Evolutionary conservation across 2,329 filamentous ascomycete genomes (phyloP).

Genomic region (Gaeumannomyces tritici): DNA sequence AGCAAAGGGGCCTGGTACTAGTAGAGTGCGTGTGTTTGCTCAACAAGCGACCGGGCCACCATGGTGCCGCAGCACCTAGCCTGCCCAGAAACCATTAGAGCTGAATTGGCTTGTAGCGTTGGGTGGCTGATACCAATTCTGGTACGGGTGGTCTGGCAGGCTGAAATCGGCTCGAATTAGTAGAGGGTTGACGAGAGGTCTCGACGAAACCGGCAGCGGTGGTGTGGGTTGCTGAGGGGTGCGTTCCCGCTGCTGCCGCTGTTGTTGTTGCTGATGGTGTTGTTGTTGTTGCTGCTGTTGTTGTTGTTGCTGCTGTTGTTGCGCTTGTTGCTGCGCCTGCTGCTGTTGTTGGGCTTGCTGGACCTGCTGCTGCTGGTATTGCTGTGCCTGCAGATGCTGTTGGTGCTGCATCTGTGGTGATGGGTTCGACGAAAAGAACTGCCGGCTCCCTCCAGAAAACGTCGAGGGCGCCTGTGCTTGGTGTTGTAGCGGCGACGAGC

Average conservation of each 20-base stretch:
- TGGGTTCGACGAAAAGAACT: not conserved
- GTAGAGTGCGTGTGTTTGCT: not conserved
- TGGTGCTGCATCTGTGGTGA: not conserved
- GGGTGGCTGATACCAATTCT: constrained; percentile 69
- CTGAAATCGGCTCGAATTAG: constrained; percentile 63
- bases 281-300: constrained; percentile 1
- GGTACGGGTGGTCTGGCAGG: constrained; percentile 71
- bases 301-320: constrained; percentile 7
- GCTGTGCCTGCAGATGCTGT: constrained; percentile 3
- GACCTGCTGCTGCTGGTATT: constrained; percentile 4
- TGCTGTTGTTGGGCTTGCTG: constrained; percentile 11
- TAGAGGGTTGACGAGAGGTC: constrained; percentile 55
- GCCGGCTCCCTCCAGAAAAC: not conserved
- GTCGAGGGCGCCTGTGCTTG: not conserved
- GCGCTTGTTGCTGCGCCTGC: constrained; percentile 6
- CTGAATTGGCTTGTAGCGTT: constrained; percentile 22
- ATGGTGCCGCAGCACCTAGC: not conserved
- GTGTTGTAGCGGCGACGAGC: not conserved
- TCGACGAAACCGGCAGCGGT: not conserved
- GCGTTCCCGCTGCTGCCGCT: constrained; percentile 3
- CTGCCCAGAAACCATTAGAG: constrained; percentile 4
- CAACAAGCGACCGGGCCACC: not conserved
- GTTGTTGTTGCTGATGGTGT: not conserved
- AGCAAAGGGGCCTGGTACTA: too few species aligned
- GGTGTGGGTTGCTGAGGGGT: constrained; percentile 4